Conservation (phyloP, 352 stramenopile species). For the Phytophthora palmivora region DNA sequence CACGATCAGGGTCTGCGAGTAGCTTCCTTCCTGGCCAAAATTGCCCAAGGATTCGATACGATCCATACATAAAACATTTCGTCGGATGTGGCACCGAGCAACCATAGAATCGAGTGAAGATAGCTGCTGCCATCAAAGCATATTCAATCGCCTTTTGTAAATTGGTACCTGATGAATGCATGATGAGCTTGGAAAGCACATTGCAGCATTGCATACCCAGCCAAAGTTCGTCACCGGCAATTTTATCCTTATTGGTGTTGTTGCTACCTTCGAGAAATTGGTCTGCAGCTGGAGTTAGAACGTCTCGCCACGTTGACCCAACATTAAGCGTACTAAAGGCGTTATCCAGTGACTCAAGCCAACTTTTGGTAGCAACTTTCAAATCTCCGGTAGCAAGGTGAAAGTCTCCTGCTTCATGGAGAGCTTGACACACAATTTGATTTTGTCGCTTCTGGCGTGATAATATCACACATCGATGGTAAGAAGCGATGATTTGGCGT, state of each 20-base stretch:
- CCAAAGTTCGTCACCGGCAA: constrained; percentile 69
- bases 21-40: constrained; percentile 70
- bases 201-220: constrained; percentile 58
- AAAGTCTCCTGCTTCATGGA: constrained; percentile 81
- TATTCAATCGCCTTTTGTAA: constrained; percentile 59
- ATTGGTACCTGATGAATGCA: constrained; percentile 46
- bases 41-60: constrained; percentile 55
- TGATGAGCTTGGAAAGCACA: constrained; percentile 60
- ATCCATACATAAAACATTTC: constrained; percentile 63
- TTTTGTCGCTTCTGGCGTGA: constrained; percentile 74
- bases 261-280: constrained; percentile 26
- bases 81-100: constrained; percentile 70
- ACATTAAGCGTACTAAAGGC: constrained; percentile 67
- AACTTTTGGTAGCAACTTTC: constrained; percentile 59
- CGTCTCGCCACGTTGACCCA: constrained; percentile 55
- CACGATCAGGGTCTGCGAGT: constrained; percentile 47
- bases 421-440: constrained; percentile 59
- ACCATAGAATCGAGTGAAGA: constrained; percentile 65
- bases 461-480: constrained; percentile 58
- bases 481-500: constrained; percentile 52
- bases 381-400: constrained; percentile 54
- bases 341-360: constrained; percentile 80
- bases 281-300: constrained; percentile 33
- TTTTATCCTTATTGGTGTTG: constrained; percentile 27
- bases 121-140: constrained; percentile 65